phyloP scores from a whole-genome alignment of 805 yeast species.

The Ogataea ramenticola region DNA sequence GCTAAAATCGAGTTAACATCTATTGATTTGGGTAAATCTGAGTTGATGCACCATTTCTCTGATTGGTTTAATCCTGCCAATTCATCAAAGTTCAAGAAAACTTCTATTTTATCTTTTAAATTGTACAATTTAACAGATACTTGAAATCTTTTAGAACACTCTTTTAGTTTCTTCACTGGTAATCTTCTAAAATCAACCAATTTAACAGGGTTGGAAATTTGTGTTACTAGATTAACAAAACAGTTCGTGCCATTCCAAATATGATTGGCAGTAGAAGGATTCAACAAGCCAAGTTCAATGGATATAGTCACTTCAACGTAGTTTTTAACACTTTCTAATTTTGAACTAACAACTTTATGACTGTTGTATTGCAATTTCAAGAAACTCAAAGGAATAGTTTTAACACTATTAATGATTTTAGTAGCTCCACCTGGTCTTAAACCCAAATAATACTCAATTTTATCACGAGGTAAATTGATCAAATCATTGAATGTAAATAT shows the following conservation, averaged over 20 bases:
- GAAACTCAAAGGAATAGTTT: constrained; percentile 25
- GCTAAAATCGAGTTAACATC: not conserved
- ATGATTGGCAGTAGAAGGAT: constrained; percentile 8
- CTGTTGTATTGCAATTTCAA: constrained; percentile 5
- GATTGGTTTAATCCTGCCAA: constrained; percentile 24
- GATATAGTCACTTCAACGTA: constrained; percentile 17
- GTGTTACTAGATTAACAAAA: constrained; percentile 7
- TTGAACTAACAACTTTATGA: constrained; percentile 6
- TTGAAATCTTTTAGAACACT: constrained; percentile 18
- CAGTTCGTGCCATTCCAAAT: constrained; percentile 8
- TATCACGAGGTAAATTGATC: constrained; percentile 18
- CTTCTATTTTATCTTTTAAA: constrained; percentile 17
- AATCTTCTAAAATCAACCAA: constrained; percentile 40
- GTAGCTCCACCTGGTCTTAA: constrained; percentile 33
- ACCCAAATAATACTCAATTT: constrained; percentile 35
- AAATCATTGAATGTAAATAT: constrained; percentile 27
- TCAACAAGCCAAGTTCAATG: constrained; percentile 24
- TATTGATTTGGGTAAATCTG: not conserved
- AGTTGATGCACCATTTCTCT: not conserved
- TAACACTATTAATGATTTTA: constrained; percentile 28
- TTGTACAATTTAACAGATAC: constrained; percentile 16
- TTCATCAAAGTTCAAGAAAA: constrained; percentile 31
- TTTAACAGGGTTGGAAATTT: constrained; percentile 17
- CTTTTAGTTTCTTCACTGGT: constrained; percentile 17
- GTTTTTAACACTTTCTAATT: no score